Evolutionary conservation across 345 rosid genomes (phyloP).

Genomic region (Physaria fendleri): DNA sequence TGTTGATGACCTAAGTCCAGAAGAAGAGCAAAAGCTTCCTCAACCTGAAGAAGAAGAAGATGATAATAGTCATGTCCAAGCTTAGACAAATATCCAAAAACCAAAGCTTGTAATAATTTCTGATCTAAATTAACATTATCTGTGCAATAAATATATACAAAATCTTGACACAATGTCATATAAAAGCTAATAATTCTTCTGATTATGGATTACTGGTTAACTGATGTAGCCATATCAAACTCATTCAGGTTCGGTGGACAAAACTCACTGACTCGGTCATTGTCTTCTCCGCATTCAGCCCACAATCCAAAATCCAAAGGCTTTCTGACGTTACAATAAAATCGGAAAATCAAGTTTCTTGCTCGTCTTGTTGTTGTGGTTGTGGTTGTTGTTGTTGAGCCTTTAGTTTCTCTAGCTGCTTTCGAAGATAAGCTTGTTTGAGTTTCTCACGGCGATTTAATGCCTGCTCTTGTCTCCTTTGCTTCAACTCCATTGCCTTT

Average conservation of each 20-base stretch:
- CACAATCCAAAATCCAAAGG: background rate
- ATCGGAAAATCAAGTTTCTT: background rate
- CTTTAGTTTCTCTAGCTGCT: conserved; percentile 78
- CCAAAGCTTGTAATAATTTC: too few species aligned
- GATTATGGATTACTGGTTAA: background rate
- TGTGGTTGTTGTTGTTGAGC: conserved; percentile 37
- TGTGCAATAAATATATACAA: too few species aligned
- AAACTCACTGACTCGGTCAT: conserved; percentile 99
- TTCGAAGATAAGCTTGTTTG: conserved; percentile 73
- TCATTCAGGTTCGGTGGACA: conserved; percentile 95
- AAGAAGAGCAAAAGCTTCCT: too few species aligned
- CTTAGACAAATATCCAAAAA: too few species aligned
- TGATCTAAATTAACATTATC: too few species aligned
- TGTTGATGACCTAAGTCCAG: too few species aligned
- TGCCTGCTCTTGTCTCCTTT: conserved; percentile 71
- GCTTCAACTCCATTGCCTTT: conserved; percentile 55
- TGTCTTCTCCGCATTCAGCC: conserved; percentile 42
- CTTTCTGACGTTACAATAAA: background rate
- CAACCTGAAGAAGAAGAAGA: background rate
- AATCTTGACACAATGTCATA: too few species aligned
- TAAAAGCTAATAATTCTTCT: too few species aligned
- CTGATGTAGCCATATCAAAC: conserved; percentile 75
- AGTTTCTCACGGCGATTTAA: conserved; percentile 71
- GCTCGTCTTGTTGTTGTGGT: conserved; percentile 15
- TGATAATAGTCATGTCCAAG: background rate